Percentiles rank a stretch among this genome's conserved stretches.
Evolutionary conservation across 2,329 filamentous ascomycete species (phyloP).

Genomic region (Sphaerulina populicola): DNA sequence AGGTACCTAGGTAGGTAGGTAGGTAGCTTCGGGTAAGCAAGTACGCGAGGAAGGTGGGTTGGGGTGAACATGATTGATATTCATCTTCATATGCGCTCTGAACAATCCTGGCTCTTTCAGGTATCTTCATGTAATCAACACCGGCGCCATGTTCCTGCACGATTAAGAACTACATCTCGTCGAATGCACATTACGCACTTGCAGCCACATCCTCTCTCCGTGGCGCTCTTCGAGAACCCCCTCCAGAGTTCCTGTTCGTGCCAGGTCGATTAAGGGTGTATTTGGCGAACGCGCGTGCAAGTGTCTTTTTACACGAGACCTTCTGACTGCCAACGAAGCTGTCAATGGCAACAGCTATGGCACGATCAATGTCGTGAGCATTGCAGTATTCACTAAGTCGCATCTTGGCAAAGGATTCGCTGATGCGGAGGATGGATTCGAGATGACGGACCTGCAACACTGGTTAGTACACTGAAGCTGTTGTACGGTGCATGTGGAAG

Average conservation of each 20-base stretch:
- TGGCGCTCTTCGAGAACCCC: conserved; percentile 8
- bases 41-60: too few species aligned
- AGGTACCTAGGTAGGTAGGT: too few species aligned
- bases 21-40: too few species aligned
- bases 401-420: conserved; percentile 94
- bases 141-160: not conserved
- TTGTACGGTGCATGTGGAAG: too few species aligned
- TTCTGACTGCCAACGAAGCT: conserved; percentile 96
- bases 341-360: conserved; percentile 92
- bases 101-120: not conserved
- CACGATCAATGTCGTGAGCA: conserved; percentile 83
- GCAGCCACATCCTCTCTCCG: conserved; percentile 18
- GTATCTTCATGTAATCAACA: not conserved
- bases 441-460: conserved; percentile 74
- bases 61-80: too few species aligned
- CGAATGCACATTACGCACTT: conserved; percentile 15
- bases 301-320: conserved; percentile 92
- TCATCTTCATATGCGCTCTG: too few species aligned
- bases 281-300: conserved; percentile 91
- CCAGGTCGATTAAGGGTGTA: conserved; percentile 52
- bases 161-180: not conserved
- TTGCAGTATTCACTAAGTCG: conserved; percentile 93
- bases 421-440: conserved; percentile 93
- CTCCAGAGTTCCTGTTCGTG: conserved; percentile 29
- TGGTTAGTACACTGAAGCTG: not conserved